Evolutionary conservation across 768 basidiomycete genomes (phyloP), one percentile per base, ranked within the genome.

Genomic region (Hirschioporus abietinus): DNA sequence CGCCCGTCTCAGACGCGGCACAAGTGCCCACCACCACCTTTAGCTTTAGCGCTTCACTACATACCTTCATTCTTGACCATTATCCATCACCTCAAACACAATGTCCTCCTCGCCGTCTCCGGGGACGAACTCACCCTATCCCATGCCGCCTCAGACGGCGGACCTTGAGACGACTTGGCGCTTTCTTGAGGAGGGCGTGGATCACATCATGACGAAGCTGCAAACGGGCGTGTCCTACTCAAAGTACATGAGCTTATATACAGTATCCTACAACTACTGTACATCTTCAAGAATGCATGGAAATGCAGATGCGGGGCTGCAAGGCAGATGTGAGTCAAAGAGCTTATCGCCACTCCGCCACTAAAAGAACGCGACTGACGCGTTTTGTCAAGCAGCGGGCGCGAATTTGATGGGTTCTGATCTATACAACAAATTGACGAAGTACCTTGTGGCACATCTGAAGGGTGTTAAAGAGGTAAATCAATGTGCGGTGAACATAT

Each of bases 231-330:
- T 95, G 64, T 93, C 93, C 24, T 93, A 92, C 78, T 90, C 91
- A 68, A 93, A 88, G 83, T 93, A 94, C 76, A 94, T 91, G 93
- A 84, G 76, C 69, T 81, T 88, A 67, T 95, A 98, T 78, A 96
- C 95, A 25, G 93, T 95, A 64, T 92, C 93, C 9, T 99, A 99
- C 83, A 98, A 99, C 81, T 99, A 96, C 76, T 99, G 97, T 75
- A 98, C 93, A 27, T 91, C 91, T 30, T 91, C 91, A 2, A 71
- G 77, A 35, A 78, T 77, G 76, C 74, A 77, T 68, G 72, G 68
- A 10, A 70, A 68, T 25, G 78, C 80, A 23, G 77, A 80, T n/a
- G 20, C 63, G 61, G 80, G 62, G 7, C 30, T 17, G 65, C 27
- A 62, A 63, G 64, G 69, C 67, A 58, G 60, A 52, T 63, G 15